Base-by-base conservation (phyloP, 345 rosid genomes). In the Turritis glabra region DNA sequence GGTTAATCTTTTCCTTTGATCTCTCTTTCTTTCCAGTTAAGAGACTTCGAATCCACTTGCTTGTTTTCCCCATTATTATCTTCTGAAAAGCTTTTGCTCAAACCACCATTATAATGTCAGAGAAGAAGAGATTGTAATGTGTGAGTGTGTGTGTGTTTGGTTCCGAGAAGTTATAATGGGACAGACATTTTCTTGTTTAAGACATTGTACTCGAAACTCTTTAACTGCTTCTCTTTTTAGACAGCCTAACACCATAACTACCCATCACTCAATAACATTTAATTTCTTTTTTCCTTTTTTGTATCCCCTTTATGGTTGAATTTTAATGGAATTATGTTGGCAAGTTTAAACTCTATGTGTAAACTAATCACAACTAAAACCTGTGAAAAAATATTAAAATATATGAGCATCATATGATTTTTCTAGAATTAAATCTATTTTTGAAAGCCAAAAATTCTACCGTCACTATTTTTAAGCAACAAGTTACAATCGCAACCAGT, bases 31-130 rank as follows among this genome's bases (percentile, higher is more conserved):
- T 89, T 26, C 94, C 89, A 13, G 81, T 80, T 83, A 91, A 84
- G 84, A 94, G 83, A 73, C 67, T 72, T 67, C 68, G 84, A 38
- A 94, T 79, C 98, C 98, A 94, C 75, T 87, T 91, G 10, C 97
- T 85, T 46, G 96, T 80, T 80, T 88, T 94, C 71, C 94, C 93
- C 97, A 91, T 94, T 78, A 47, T 60, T 71, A 3, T 12, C n/a
- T 37, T 32, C 46, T 21, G 26, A 18, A 43, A 81, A 63, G 8
- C 51, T 58, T 75, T 64, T 37, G 76, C 47, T 76, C 50, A 76
- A 69, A 67, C 50, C 22, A 44, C 55, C 74, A 65, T 67, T 68
- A 64, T 61, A 46, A 74, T 60, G 21, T 64, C 61, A 40, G 73
- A 78, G 61, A 65, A 72, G 68, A 71, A 77, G 72, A 69, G 29